Evolutionary conservation across 2,329 filamentous ascomycete genomes (phyloP).

Genomic region (Fusarium fujikuroi): DNA sequence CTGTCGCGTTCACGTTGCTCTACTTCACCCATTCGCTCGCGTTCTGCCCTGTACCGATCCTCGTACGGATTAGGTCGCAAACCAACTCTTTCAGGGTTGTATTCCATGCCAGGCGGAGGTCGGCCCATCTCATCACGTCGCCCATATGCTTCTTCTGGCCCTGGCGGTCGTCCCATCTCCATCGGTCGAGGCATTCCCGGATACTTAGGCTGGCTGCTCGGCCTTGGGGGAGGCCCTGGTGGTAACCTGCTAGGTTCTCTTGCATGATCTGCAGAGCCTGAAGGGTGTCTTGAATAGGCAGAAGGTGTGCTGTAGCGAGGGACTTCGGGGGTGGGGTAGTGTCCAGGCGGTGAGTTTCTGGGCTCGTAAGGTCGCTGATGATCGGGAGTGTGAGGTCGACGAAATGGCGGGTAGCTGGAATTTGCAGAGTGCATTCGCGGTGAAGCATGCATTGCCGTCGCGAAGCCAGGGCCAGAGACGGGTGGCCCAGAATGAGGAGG

Average conservation of each 20-base stretch:
- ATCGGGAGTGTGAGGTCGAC: constrained; percentile 79
- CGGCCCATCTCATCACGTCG: constrained; percentile 61
- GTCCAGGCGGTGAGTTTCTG: constrained; percentile 61
- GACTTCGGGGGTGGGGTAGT: constrained; percentile 67
- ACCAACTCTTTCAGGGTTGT: constrained; percentile 62
- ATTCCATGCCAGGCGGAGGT: constrained; percentile 55
- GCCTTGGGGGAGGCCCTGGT: constrained; percentile 58
- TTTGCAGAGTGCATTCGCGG: constrained; percentile 65
- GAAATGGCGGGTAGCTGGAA: constrained; percentile 70
- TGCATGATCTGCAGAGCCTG: constrained; percentile 58
- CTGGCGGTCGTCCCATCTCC: constrained; percentile 57
- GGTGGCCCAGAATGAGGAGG: constrained; percentile 55
- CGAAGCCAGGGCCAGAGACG: constrained; percentile 58
- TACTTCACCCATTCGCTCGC: constrained; percentile 58
- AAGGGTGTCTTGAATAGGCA: constrained; percentile 63
- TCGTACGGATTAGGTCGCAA: constrained; percentile 60
- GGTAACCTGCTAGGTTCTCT: constrained; percentile 53
- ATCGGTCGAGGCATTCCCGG: constrained; percentile 57
- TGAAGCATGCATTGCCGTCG: constrained; percentile 63
- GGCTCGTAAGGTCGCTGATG: constrained; percentile 66
- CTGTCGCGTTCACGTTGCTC: constrained; percentile 57
- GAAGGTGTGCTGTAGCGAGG: constrained; percentile 70
- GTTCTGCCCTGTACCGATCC: constrained; percentile 63
- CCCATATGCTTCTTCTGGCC: constrained; percentile 57
- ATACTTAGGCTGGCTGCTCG: constrained; percentile 64